Conservation (phyloP, 2,329 filamentous ascomycete genomes). For the Botrytis medusae region DNA sequence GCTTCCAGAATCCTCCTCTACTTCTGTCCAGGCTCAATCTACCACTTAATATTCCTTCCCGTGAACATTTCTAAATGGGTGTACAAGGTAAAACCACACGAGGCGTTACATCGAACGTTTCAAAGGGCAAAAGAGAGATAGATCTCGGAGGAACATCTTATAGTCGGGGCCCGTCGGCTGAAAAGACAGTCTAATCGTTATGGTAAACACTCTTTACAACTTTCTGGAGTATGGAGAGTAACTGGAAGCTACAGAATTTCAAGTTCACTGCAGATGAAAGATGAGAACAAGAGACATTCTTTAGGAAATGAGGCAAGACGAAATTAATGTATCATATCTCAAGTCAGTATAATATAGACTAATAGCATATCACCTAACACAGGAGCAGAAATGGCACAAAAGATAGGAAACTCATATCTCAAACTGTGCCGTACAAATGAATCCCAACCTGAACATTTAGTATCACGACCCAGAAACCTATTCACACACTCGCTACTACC, state of each 20-base stretch:
- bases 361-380: not conserved
- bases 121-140: no score
- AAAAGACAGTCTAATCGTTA: not conserved
- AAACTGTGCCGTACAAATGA: no score
- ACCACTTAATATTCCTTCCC: not conserved
- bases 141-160: not conserved
- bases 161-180: not conserved
- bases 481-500: not conserved
- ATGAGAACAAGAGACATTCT: not conserved
- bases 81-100: not conserved
- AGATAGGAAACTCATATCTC: no score
- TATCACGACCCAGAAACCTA: no score
- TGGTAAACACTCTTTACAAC: not conserved
- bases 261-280: not conserved
- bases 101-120: not conserved
- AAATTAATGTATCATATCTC: fast-evolving
- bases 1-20: not conserved
- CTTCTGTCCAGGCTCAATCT: not conserved
- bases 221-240: not conserved
- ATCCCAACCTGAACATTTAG: no score
- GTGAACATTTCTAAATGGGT: not conserved
- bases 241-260: not conserved
- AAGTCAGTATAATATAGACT: not conserved
- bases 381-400: not conserved
- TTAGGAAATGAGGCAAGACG: fast-evolving